phyloP scores from a whole-genome alignment of 371 early-diverging fungal genomes.

The Mortierella sp. region DNA sequence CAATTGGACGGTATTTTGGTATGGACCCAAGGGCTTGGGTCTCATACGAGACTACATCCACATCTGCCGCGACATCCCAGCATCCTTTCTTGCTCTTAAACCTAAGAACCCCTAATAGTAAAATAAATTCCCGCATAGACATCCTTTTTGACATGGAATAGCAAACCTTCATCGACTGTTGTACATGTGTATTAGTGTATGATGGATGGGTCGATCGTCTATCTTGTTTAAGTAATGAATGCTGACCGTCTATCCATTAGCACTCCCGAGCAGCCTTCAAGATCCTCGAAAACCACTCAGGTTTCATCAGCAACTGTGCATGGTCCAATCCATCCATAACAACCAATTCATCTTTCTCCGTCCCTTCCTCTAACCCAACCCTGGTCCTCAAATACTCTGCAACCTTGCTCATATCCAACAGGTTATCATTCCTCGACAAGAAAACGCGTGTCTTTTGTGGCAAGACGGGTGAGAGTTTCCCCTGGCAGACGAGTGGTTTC shows the following conservation, averaged over 20 bases:
- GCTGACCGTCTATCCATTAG: not conserved
- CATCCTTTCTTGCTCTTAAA: conserved; percentile 55
- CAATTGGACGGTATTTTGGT: conserved; percentile 86
- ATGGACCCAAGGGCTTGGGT: conserved; percentile 68
- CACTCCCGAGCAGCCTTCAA: conserved; percentile 53
- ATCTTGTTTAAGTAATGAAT: not conserved
- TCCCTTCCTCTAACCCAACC: conserved; percentile 40
- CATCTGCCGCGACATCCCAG: conserved; percentile 62
- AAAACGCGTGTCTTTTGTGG: conserved; percentile 50
- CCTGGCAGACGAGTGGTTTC: conserved; percentile 21
- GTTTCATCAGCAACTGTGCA: conserved; percentile 64
- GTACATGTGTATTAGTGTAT: not conserved
- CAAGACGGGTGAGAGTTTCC: conserved; percentile 43
- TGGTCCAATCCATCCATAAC: conserved; percentile 69
- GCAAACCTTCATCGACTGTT: not conserved
- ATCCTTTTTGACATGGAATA: no score
- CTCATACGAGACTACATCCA: conserved; percentile 57
- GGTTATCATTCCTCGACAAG: conserved; percentile 46
- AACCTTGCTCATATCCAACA: conserved; percentile 44
- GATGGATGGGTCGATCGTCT: not conserved
- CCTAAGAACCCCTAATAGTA: not conserved
- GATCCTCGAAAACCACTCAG: conserved; percentile 58
- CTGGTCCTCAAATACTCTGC: conserved; percentile 28
- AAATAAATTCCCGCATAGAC: not conserved
- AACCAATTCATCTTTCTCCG: conserved; percentile 59